Conservation (phyloP, 106 monocot species). For the Gastrodia elata region DNA sequence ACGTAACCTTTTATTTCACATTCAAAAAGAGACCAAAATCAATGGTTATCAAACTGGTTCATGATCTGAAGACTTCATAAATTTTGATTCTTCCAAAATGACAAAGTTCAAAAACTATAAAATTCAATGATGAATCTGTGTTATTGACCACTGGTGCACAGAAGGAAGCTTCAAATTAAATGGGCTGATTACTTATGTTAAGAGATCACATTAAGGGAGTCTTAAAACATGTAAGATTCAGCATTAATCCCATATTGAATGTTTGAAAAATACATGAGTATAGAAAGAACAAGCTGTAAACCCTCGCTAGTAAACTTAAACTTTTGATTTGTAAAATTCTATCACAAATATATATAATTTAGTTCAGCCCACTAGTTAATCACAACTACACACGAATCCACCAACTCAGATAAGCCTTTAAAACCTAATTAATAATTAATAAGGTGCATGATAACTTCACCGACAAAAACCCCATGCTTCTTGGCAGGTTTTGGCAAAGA, state of each 20-base stretch:
- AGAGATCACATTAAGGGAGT: not conserved
- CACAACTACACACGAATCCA: not conserved
- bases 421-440: not conserved
- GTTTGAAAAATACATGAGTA: not conserved
- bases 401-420: not conserved
- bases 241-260: not conserved
- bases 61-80: too few relatives aligned
- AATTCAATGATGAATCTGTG: too few relatives aligned
- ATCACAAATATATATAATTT: not conserved
- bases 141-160: too few relatives aligned
- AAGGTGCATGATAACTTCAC: too few relatives aligned
- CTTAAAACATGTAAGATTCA: not conserved
- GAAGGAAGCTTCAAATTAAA: too few relatives aligned
- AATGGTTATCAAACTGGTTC: too few relatives aligned
- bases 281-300: not conserved
- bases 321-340: not conserved
- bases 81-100: too few relatives aligned
- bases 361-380: not conserved
- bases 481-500: too few relatives aligned
- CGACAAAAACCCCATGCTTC: too few relatives aligned
- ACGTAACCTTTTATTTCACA: too few relatives aligned
- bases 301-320: not conserved
- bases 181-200: not conserved
- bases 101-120: too few relatives aligned
- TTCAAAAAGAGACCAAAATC: too few relatives aligned